Conservation (phyloP, 225 moss, liverwort and hornwort genomes). For the Anthoceros angustus region DNA sequence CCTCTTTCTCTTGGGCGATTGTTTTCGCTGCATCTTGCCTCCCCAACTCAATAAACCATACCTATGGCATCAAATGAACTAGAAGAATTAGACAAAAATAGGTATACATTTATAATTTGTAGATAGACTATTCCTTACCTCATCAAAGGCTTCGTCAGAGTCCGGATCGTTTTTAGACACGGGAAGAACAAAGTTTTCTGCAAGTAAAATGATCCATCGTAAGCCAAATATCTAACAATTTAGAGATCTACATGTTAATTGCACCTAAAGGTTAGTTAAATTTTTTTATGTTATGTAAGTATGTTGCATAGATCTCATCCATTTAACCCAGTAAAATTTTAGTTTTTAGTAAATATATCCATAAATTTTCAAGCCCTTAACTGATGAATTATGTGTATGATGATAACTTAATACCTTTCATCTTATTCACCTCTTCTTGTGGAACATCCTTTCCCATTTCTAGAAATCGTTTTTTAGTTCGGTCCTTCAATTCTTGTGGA, state of each 20-base stretch:
- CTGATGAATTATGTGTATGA: neutral
- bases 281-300: too few species aligned
- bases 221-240: neutral
- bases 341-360: too few species aligned
- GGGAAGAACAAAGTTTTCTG: conserved; percentile 33
- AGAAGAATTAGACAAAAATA: neutral
- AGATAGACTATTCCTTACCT: conserved; percentile 14
- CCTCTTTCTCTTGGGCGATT: too few species aligned
- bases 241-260: neutral
- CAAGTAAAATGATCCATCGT: neutral
- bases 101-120: neutral
- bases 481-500: conserved; percentile 21
- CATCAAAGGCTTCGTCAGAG: conserved; percentile 38
- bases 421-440: conserved; percentile 34
- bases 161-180: conserved; percentile 29
- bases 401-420: conserved; percentile 21
- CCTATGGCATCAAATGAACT: conserved; percentile 13
- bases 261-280: neutral
- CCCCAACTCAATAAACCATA: conserved; percentile 36
- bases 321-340: too few species aligned
- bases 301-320: too few species aligned
- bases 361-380: too few species aligned
- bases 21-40: conserved; percentile 34
- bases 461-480: conserved; percentile 18
- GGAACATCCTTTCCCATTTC: conserved; percentile 38